Conservation (phyloP, 345 rosid species). For the Eucalyptus marginata region DNA sequence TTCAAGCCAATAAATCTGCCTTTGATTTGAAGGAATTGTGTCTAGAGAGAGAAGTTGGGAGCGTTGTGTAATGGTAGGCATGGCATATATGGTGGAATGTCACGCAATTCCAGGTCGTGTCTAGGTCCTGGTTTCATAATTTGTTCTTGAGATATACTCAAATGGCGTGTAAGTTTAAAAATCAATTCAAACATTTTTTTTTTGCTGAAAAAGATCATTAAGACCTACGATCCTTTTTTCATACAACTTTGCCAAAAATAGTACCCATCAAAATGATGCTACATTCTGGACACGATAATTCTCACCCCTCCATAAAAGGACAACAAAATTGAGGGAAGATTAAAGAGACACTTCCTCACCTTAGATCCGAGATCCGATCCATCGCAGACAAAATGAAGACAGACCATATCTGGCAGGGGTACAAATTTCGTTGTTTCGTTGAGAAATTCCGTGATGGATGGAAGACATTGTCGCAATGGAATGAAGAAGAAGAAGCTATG, state of each 20-base stretch:
- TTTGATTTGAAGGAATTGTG: background rate
- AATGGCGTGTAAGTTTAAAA: background rate
- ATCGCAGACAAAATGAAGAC: background rate
- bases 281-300: background rate
- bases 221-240: background rate
- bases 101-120: background rate
- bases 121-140: background rate
- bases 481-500: too few species aligned
- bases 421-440: background rate
- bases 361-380: background rate
- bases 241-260: background rate
- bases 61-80: background rate
- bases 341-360: background rate
- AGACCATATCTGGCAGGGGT: background rate
- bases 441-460: too few species aligned
- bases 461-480: rapidly evolving
- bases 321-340: background rate
- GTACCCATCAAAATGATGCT: background rate
- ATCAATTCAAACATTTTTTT: too few species aligned
- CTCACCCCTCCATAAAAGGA: background rate
- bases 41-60: background rate
- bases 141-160: background rate
- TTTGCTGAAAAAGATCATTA: background rate
- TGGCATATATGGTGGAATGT: background rate
- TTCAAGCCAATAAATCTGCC: background rate